Evolutionary conservation across 768 basidiomycete genomes (phyloP), one percentile per base, ranked within the genome.

Genomic region (Leucocoprinus birnbaumii): DNA sequence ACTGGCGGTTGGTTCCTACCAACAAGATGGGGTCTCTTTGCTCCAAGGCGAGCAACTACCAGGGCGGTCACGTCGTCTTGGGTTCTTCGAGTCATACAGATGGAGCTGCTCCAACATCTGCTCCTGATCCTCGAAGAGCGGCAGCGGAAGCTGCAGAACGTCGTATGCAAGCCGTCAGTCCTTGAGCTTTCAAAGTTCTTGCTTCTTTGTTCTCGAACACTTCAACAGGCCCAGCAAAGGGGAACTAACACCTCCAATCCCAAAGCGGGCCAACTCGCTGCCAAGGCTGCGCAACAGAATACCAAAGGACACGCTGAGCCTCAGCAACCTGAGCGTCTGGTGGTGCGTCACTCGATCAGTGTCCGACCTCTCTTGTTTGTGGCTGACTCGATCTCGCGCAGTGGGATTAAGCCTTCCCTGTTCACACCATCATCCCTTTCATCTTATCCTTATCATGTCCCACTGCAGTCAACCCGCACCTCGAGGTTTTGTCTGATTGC

Each of bases 111-210:
- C 48, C 55, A 50, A 38, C 66, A 51, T 65, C 67, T 62, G 63
- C 62, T 43, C 54, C 38, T 57, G 70, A 83, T 72, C 69, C 76
- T 65, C 79, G 80, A 62, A 69, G 72, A 48, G 83, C 83, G 65
- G 81, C 82, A 51, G 79, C 81, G 66, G 80, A 79, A 66, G 84
- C 84, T 57, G 84, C 84, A 59, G 84, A 84, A 66, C 78, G 77
- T 62, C 75, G 84, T 59, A 58, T 78, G 65, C 73, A 83, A 68
- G 74, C 76, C 63, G 84, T 84, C 61, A 71, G 82, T 71, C 51
- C 19, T 56, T 55, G 47, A 53, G 37, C 27, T 46, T 35, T 41
- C 40, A 51, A 38, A 38, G 38, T 54, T 52, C 53, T 58, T 58
- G 55, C 54, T 51, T 57, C 57, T 58, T 48, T 51, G 49, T 65